Evolutionary conservation across 176 grass and related monocot genomes (phyloP).

Genomic region (Aegilops tauschii): DNA sequence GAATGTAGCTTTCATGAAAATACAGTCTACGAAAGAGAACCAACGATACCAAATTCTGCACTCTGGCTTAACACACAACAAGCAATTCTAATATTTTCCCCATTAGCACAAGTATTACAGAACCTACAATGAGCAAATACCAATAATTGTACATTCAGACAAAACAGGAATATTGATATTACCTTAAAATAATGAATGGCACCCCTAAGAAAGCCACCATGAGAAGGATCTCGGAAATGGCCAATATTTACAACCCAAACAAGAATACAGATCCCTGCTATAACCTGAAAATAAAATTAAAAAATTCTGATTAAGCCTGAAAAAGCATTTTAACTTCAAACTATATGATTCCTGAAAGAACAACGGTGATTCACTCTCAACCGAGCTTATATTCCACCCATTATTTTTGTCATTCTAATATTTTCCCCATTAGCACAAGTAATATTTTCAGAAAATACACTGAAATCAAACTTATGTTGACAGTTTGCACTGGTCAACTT

Average conservation of each 20-base stretch:
- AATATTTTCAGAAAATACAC: not conserved
- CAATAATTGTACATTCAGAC: constrained; percentile 1
- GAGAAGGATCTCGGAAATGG: constrained; percentile 90
- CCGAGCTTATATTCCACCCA: not conserved
- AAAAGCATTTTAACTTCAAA: not conserved
- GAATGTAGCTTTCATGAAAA: constrained; percentile 13
- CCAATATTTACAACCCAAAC: constrained; percentile 99
- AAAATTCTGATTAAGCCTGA: not conserved
- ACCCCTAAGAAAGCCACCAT: constrained; percentile 90
- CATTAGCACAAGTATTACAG: not conserved
- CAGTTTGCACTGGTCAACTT: not conserved
- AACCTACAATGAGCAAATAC: constrained; percentile 5
- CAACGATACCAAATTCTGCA: not conserved
- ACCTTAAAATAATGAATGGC: constrained; percentile 99
- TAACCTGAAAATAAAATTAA: constrained; percentile 62
- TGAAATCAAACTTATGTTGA: not conserved
- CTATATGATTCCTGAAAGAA: not conserved
- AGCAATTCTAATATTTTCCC: not conserved
- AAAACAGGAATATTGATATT: constrained; percentile 23
- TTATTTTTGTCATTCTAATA: not conserved
- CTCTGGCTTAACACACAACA: not conserved
- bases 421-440: not conserved
- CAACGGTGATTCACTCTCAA: not conserved
- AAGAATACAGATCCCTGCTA: constrained; percentile 95
- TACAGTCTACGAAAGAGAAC: not conserved